A percentile compares a stretch with the other conserved stretches of the same genome.
phyloP scores from a whole-genome alignment of 768 basidiomycete species.

The Paxillus involutus region DNA sequence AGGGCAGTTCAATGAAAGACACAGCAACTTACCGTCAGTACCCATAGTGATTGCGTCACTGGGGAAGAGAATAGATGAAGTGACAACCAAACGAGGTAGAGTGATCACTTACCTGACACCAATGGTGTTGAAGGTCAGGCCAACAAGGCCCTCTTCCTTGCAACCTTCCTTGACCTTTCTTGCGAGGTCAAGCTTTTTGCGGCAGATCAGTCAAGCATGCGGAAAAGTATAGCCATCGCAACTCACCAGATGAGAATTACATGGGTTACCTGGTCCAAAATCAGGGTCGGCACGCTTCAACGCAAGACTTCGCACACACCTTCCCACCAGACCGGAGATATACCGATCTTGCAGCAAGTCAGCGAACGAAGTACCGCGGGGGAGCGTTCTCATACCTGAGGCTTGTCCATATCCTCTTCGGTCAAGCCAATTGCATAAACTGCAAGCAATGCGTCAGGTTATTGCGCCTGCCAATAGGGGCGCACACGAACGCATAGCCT shows the following conservation, averaged over 20 bases:
- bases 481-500: conserved; percentile 76
- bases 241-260: conserved; percentile 77
- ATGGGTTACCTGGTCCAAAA: conserved; percentile 66
- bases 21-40: conserved; percentile 62
- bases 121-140: conserved; percentile 82
- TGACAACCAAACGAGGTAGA: neutral
- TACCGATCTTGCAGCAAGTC: conserved; percentile 61
- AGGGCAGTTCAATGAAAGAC: neutral
- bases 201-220: conserved; percentile 1
- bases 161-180: conserved; percentile 82
- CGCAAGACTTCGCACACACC: conserved; percentile 39
- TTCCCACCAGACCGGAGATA: conserved; percentile 92
- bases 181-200: conserved; percentile 68
- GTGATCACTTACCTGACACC: conserved; percentile 65
- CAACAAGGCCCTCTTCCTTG: conserved; percentile 76
- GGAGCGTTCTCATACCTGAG: conserved; percentile 53
- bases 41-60: conserved; percentile 92
- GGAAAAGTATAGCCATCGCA: neutral
- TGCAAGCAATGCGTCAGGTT: neutral
- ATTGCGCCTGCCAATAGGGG: neutral
- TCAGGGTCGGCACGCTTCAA: neutral
- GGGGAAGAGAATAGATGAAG: neutral
- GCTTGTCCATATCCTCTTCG: conserved; percentile 81
- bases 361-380: conserved; percentile 2
- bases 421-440: conserved; percentile 79